Base-by-base conservation (phyloP, 129 eudicot species). In the Oenanthe sinensis region DNA sequence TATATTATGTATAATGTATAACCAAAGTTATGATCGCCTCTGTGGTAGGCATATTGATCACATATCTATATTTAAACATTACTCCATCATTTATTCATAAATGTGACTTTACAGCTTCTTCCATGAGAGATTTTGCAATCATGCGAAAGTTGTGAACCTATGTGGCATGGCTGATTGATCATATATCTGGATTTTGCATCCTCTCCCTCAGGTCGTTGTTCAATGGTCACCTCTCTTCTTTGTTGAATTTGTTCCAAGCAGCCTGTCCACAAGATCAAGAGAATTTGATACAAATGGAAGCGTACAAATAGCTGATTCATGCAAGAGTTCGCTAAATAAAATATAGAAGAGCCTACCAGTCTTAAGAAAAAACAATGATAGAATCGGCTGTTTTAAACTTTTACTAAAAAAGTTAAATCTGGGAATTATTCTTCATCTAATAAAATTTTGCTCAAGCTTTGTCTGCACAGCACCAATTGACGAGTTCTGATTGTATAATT, bases 221-320 rank as follows among this genome's bases (percentile, higher is more conserved):
- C 49, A 30, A 45, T 5, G 16, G 62, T 83, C 82, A 96, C 84
- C 89, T 87, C 84, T 96, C 97, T 76, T 92, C 97, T 0, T 92
- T 84, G 85, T 89, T 89, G 79, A 88, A 91, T 87, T 55, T 95
- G 87, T 84, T 91, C 99, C 97, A 96, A 49, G 97, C 99, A 2
- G 93, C 99, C 99, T 95, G 88, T 67, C 17, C 50, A 36, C 37
- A 79, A 39, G 17, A 30, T 42, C 70, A 63, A 52, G 12, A 26
- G 60, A 20, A 19, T 74, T 26, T n/a, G 3, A 42, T 15, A 67
- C 67, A 46, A 75, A 11, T 20, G 13, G 8, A 83, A 70, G 10
- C 63, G 14, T 58, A 74, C 16, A 48, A 75, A 46, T 75, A 1
- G 62, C 63, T 45, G 75, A 19, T 22, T 71, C 48, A 70, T 16